Conservation (phyloP, 139 green algal genomes). For the Micractinium sp. region DNA sequence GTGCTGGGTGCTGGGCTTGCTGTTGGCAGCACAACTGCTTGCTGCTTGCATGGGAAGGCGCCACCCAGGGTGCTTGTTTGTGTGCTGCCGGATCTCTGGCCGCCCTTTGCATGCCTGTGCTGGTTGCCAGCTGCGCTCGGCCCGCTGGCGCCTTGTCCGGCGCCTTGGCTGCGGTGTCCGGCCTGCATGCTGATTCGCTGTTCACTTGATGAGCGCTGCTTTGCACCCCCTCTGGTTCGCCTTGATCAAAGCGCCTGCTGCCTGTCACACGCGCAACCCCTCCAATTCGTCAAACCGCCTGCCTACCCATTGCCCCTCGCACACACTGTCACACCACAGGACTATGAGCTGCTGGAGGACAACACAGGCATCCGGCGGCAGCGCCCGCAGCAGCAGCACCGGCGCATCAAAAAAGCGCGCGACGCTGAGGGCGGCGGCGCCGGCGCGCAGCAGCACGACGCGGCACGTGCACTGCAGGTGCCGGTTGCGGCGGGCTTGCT, state of each 20-base stretch:
- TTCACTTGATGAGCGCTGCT: not conserved
- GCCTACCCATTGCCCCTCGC: not conserved
- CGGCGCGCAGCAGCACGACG: slow-evolving; percentile 14
- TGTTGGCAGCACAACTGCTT: not conserved
- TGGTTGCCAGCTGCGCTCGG: not conserved
- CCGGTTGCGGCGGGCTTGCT: not conserved
- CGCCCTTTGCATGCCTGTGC: not conserved
- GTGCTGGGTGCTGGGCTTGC: not conserved
- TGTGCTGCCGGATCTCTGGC: not conserved
- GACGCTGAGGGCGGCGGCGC: slow-evolving; percentile 39
- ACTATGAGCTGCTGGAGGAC: slow-evolving; percentile 91
- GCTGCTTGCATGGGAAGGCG: not conserved
- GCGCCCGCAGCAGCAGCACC: slow-evolving; percentile 54
- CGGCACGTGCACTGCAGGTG: slow-evolving; percentile 24
- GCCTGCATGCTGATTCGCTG: not conserved
- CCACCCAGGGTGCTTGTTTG: too few species aligned
- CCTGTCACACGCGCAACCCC: too few species aligned
- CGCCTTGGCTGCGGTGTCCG: not conserved
- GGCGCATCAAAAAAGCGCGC: slow-evolving; percentile 71
- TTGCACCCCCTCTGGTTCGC: not conserved
- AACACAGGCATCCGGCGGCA: slow-evolving; percentile 58
- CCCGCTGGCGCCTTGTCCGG: not conserved
- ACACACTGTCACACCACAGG: slow-evolving; percentile 47
- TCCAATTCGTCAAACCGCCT: too few species aligned
- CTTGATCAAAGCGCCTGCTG: not conserved